Conservation (phyloP, 2,329 filamentous ascomycete genomes). For the Alternaria dauci region DNA sequence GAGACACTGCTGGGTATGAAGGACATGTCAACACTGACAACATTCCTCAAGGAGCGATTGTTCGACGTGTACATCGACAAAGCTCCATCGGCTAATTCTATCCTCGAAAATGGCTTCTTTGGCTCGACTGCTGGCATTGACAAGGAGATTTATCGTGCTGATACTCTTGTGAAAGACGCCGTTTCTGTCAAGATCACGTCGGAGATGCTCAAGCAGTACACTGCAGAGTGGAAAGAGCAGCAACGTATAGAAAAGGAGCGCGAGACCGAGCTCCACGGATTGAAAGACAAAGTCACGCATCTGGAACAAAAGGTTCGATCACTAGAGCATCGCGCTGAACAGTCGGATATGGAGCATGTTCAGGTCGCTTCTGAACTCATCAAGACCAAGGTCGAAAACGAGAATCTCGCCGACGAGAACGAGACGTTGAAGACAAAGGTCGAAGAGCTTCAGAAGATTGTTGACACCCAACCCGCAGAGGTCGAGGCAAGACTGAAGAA, state of each 20-base stretch:
- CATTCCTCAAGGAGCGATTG: slow-evolving; percentile 89
- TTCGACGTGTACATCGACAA: slow-evolving; percentile 98
- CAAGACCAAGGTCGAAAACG: slow-evolving; percentile 90
- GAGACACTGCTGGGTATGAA: slow-evolving; percentile 79
- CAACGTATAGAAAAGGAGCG: slow-evolving; percentile 81
- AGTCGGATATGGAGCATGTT: slow-evolving; percentile 89
- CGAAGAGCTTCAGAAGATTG: slow-evolving; percentile 81
- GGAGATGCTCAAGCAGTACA: slow-evolving; percentile 82
- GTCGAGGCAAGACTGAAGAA: slow-evolving; percentile 81
- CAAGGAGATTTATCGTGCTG: slow-evolving; percentile 94
- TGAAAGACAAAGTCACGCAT: slow-evolving; percentile 65
- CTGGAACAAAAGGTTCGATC: slow-evolving; percentile 80
- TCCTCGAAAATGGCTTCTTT: slow-evolving; percentile 97
- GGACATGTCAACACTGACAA: slow-evolving; percentile 89
- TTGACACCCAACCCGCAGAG: slow-evolving; percentile 88
- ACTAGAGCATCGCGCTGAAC: slow-evolving; percentile 87
- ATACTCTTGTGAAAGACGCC: slow-evolving; percentile 91
- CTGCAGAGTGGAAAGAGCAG: slow-evolving; percentile 90
- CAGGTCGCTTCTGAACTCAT: slow-evolving; percentile 90
- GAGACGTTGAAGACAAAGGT: slow-evolving; percentile 88
- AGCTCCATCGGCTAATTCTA: slow-evolving; percentile 87
- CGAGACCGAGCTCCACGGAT: slow-evolving; percentile 78
- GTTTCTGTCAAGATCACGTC: slow-evolving; percentile 86
- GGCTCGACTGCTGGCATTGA: slow-evolving; percentile 89
- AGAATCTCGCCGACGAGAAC: slow-evolving; percentile 86